phyloP scores from a whole-genome alignment of 2,329 filamentous ascomycete genomes.

The Scleromitrula shiraiana region DNA sequence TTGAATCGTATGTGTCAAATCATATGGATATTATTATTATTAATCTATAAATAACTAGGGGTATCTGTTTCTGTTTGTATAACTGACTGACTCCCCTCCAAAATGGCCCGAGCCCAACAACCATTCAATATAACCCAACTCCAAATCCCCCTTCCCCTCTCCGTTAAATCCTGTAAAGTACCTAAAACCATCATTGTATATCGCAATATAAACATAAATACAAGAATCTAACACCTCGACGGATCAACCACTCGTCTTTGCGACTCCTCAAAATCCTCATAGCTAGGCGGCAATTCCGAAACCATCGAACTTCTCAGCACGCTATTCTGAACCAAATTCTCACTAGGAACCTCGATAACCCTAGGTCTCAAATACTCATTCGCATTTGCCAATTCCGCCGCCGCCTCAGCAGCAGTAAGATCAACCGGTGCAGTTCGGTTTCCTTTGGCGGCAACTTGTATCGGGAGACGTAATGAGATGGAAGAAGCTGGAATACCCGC shows the following conservation, averaged over 20 bases:
- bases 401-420: constrained; percentile 17
- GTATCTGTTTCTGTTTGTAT: constrained; percentile 3
- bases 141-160: too few relatives aligned
- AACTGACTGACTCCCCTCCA: neutral
- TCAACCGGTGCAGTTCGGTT: constrained; percentile 11
- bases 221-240: constrained; percentile 13
- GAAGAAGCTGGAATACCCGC: constrained; percentile 33
- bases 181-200: neutral
- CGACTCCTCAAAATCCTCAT: constrained; percentile 19
- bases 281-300: constrained; percentile 24
- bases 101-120: neutral
- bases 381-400: constrained; percentile 23
- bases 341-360: constrained; percentile 23
- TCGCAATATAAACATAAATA: neutral
- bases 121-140: neutral
- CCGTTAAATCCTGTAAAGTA: too few relatives aligned
- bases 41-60: constrained; percentile 1
- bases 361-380: constrained; percentile 24
- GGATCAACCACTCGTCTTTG: constrained; percentile 10
- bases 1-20: neutral
- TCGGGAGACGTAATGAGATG: constrained; percentile 21
- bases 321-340: constrained; percentile 22
- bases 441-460: constrained; percentile 26
- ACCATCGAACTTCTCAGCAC: constrained; percentile 12
- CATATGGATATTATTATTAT: neutral